Evolutionary conservation across 1,284 basidiomycete species (phyloP).

Genomic region (Porodaedalea pini): DNA sequence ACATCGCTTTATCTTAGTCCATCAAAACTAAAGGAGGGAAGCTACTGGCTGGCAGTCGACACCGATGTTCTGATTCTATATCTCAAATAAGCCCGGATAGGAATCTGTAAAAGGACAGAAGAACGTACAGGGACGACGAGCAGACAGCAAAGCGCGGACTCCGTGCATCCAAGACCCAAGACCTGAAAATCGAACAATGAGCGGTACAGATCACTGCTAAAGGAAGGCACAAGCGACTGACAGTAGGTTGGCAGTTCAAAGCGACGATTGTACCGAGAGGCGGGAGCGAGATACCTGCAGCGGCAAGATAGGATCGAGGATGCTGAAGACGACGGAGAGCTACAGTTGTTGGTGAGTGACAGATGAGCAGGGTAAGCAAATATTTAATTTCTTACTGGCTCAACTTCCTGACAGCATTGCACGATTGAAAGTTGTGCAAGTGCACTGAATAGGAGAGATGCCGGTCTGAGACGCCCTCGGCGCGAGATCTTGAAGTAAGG

Average conservation of each 20-base stretch:
- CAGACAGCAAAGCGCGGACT: constrained; percentile 2
- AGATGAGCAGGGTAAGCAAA: neutral
- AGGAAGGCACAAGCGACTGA: neutral
- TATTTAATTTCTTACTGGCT: neutral
- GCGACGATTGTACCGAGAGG: constrained; percentile 6
- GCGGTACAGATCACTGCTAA: neutral
- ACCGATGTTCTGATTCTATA: constrained; percentile 9
- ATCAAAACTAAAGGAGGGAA: neutral
- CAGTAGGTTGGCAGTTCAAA: constrained; percentile 2
- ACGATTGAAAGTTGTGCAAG: neutral
- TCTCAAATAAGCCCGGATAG: neutral
- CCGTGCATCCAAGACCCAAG: constrained; percentile 3
- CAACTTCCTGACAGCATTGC: constrained; percentile 4
- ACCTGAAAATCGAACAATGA: neutral
- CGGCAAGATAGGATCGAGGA: neutral
- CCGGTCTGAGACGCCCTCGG: neutral
- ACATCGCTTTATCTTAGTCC: too few relatives aligned
- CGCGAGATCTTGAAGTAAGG: neutral
- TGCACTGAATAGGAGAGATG: constrained; percentile 1
- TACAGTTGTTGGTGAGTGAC: neutral
- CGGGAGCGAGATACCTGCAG: neutral
- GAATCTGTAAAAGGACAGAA: neutral
- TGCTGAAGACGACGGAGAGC: neutral
- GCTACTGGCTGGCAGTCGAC: constrained; percentile 5
- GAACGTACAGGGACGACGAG: constrained; percentile 6